Evolutionary conservation across 768 basidiomycete genomes (phyloP).

Genomic region (Galerina marginata): DNA sequence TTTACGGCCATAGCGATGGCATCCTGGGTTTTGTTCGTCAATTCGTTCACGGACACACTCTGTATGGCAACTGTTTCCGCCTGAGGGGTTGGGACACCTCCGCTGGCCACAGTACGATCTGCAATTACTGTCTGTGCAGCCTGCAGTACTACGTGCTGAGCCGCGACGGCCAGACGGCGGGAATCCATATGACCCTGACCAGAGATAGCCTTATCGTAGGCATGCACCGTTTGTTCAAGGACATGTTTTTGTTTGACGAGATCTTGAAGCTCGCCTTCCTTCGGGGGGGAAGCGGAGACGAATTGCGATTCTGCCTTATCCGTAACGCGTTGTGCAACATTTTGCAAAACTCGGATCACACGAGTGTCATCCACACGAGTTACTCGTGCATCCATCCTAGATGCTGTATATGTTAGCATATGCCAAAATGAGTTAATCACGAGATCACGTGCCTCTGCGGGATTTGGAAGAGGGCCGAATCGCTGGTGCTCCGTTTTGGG

Average conservation of each 20-base stretch:
- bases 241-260: conserved; percentile 85
- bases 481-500: conserved; percentile 52
- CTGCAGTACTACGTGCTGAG: conserved; percentile 81
- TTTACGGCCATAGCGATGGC: conserved; percentile 87
- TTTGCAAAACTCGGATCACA: conserved; percentile 78
- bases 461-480: conserved; percentile 50
- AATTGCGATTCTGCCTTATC: conserved; percentile 75
- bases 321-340: conserved; percentile 78
- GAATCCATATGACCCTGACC: conserved; percentile 57
- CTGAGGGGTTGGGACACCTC: conserved; percentile 41
- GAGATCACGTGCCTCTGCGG: conserved; percentile 40
- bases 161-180: conserved; percentile 73
- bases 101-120: conserved; percentile 48
- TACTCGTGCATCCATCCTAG: conserved; percentile 26
- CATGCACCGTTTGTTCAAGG: conserved; percentile 70
- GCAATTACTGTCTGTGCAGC: conserved; percentile 74
- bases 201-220: conserved; percentile 72
- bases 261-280: conserved; percentile 58
- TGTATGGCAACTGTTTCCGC: conserved; percentile 49
- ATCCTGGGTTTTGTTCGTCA: conserved; percentile 58
- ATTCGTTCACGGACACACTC: conserved; percentile 54
- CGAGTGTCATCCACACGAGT: conserved; percentile 58
- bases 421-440: background rate
- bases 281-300: conserved; percentile 54
- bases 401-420: conserved; percentile 1